These are phyloP conservation scores for Cladophialophora carrionii DNA, from an alignment of 2,329 filamentous ascomycete species.

Conservation along the genomic window DNA sequence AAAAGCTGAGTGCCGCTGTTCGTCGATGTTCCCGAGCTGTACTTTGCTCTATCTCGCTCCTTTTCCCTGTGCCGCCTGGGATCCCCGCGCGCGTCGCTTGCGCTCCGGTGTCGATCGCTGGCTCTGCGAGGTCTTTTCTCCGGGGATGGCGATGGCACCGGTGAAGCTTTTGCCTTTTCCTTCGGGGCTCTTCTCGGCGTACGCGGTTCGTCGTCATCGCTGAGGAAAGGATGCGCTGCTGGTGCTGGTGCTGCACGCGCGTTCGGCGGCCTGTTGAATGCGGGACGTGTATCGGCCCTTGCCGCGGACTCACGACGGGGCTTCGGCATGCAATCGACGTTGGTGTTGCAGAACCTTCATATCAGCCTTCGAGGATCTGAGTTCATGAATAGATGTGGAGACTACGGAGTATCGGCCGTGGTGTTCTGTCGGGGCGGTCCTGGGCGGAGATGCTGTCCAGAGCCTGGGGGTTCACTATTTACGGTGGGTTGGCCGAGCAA, in stretches of 20 bases:
- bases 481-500: background rate
- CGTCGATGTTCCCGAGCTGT: conserved; percentile 49
- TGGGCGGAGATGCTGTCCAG: background rate
- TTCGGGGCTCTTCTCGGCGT: conserved; percentile 31
- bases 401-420: background rate
- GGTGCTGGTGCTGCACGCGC: conserved; percentile 36
- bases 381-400: background rate
- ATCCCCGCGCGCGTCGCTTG: conserved; percentile 31
- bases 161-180: conserved; percentile 34
- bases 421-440: background rate
- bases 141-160: conserved; percentile 32
- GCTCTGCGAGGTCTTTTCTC: conserved; percentile 28
- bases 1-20: conserved; percentile 51
- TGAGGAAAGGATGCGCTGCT: conserved; percentile 14
- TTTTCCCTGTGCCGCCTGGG: conserved; percentile 28
- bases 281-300: conserved; percentile 41
- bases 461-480: background rate
- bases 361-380: conserved; percentile 4
- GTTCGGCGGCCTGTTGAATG: conserved; percentile 41
- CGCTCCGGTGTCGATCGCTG: conserved; percentile 41
- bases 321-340: conserved; percentile 37
- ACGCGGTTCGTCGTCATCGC: conserved; percentile 18
- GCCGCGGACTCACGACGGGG: conserved; percentile 38
- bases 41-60: conserved; percentile 37
- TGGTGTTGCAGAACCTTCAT: conserved; percentile 21